Evolutionary conservation across 2,329 filamentous ascomycete genomes (phyloP).

Genomic region (Ceratocystis ficicola): DNA sequence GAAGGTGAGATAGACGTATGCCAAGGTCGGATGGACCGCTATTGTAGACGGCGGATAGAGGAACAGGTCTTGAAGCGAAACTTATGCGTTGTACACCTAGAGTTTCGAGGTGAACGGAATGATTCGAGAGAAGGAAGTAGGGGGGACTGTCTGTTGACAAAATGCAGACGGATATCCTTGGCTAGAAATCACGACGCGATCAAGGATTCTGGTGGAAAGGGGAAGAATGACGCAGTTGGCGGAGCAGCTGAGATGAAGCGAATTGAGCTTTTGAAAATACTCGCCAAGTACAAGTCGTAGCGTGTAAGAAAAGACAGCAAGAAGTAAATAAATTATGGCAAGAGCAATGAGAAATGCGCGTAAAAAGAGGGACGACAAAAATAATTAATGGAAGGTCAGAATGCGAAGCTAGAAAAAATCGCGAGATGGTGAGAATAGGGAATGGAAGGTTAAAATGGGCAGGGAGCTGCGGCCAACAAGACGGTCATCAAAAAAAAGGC

Average conservation of each 20-base stretch:
- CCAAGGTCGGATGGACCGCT: background rate
- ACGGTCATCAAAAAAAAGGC: background rate
- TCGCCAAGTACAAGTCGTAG: background rate
- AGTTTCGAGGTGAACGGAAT: background rate
- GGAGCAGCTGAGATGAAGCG: background rate
- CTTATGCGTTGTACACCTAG: background rate
- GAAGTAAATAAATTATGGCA: background rate
- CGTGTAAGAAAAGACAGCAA: background rate
- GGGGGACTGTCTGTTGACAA: background rate
- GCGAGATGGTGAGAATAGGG: background rate
- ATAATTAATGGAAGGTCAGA: background rate
- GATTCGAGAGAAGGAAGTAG: background rate
- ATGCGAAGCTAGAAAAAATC: constrained; percentile 1
- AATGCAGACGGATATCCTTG: background rate
- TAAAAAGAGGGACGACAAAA: background rate
- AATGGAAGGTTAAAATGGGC: background rate
- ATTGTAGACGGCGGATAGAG: background rate
- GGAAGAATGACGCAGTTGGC: constrained; percentile 5
- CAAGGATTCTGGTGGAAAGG: constrained; percentile 5
- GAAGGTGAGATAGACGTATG: background rate
- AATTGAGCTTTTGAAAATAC: background rate
- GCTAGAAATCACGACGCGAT: background rate
- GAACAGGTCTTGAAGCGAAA: background rate
- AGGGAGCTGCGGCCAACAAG: background rate
- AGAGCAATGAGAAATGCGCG: background rate